These are phyloP conservation scores for Ogataea nitratoaversa DNA, from an alignment of 805 yeast genomes.

Conservation along the genomic window DNA sequence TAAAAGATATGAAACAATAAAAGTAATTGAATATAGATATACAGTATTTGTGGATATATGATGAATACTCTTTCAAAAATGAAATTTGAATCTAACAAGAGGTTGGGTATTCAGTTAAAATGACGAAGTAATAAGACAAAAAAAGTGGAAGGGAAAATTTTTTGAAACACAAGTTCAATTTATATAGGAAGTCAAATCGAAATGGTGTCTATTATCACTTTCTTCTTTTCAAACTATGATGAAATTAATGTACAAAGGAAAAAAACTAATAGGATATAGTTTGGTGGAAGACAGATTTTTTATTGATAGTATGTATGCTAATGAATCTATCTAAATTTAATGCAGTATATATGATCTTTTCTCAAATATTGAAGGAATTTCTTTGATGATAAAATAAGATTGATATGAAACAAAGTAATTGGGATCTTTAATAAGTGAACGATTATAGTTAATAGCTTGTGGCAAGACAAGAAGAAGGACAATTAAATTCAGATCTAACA, in stretches of 20 bases:
- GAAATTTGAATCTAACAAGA: not conserved
- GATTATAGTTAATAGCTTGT: too few relatives aligned
- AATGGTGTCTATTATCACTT: not conserved
- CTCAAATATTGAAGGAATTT: too few relatives aligned
- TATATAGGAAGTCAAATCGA: not conserved
- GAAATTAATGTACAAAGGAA: conserved; percentile 1
- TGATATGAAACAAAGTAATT: too few relatives aligned
- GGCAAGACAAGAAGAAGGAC: too few relatives aligned
- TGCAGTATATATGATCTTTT: not conserved
- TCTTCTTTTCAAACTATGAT: not conserved
- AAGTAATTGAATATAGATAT: not conserved
- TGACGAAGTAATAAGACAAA: conserved; percentile 1
- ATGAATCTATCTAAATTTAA: not conserved
- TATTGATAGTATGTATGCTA: not conserved
- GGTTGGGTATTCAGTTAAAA: not conserved
- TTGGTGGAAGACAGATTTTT: not conserved
- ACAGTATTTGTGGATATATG: too few relatives aligned
- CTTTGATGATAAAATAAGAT: too few relatives aligned
- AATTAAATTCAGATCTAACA: too few relatives aligned
- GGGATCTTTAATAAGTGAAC: too few relatives aligned
- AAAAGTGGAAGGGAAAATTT: not conserved
- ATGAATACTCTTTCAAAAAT: not conserved
- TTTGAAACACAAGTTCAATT: not conserved
- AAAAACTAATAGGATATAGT: not conserved
- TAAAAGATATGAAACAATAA: not conserved